Conservation (phyloP, 805 yeast species). For the Monosporozyma servazzii region DNA sequence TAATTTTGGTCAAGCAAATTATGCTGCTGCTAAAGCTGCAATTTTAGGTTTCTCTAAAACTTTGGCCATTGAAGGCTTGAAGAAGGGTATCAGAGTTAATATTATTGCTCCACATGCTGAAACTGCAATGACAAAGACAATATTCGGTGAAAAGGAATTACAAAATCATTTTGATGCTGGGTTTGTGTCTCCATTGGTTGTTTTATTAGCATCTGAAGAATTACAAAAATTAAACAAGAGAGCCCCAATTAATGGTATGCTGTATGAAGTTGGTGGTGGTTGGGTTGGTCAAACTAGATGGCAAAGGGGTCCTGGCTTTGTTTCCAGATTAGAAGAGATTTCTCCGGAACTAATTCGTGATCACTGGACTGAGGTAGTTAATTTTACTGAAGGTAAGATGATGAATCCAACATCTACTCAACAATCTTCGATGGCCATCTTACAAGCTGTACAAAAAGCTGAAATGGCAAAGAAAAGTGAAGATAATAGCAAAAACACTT, state of each 20-base stretch:
- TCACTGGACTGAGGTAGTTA: slow-evolving; percentile 55
- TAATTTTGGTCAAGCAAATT: slow-evolving; percentile 94
- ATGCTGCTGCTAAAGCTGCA: slow-evolving; percentile 88
- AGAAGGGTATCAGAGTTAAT: slow-evolving; percentile 63
- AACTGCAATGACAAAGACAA: slow-evolving; percentile 90
- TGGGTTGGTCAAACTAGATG: slow-evolving; percentile 93
- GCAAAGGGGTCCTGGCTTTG: slow-evolving; percentile 86
- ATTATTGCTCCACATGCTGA: slow-evolving; percentile 96
- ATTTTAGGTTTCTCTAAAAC: slow-evolving; percentile 79
- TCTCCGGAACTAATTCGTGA: slow-evolving; percentile 66
- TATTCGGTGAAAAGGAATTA: slow-evolving; percentile 70
- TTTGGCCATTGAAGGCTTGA: slow-evolving; percentile 84
- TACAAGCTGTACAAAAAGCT: slow-evolving; percentile 47
- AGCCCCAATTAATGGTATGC: slow-evolving; percentile 55
- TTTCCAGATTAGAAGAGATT: slow-evolving; percentile 36
- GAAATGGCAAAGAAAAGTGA: slow-evolving; percentile 22
- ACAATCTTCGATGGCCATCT: slow-evolving; percentile 73
- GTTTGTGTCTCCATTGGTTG: slow-evolving; percentile 84
- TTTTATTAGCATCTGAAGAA: slow-evolving; percentile 66
- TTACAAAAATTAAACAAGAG: slow-evolving; percentile 36
- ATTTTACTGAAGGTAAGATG: slow-evolving; percentile 49
- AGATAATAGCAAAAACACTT: slow-evolving; percentile 18
- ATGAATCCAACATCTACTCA: slow-evolving; percentile 46
- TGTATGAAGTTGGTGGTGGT: slow-evolving; percentile 92
- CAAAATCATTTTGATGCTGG: slow-evolving; percentile 70